Evolutionary conservation across 495 filamentous ascomycete genomes (phyloP).

Genomic region (Neohortaea acidophila): DNA sequence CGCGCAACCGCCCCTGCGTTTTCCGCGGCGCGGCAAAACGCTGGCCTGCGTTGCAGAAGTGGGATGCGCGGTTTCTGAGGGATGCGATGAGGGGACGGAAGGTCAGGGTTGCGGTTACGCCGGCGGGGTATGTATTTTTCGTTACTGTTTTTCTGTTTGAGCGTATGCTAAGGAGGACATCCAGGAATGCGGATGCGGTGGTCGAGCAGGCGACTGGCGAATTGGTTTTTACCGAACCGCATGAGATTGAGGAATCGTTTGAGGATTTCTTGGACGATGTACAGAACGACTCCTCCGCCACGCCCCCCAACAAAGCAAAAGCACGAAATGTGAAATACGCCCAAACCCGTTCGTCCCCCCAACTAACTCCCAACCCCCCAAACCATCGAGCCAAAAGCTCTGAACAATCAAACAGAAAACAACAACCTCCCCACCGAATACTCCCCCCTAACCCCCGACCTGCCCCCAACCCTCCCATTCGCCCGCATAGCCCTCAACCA

Average conservation of each 20-base stretch:
- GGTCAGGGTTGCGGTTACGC: constrained; percentile 59
- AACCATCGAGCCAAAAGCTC: too few relatives aligned
- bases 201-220: constrained; percentile 26
- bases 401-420: constrained; percentile 37
- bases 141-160: too few relatives aligned
- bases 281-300: constrained; percentile 1
- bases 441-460: constrained; percentile 36
- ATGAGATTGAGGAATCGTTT: constrained; percentile 27
- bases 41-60: constrained; percentile 45
- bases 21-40: constrained; percentile 39
- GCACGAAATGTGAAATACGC: constrained; percentile 28
- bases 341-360: constrained; percentile 30
- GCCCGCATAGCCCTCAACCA: constrained; percentile 53
- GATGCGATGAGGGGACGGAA: constrained; percentile 33
- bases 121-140: constrained; percentile 39
- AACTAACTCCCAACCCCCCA: background rate
- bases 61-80: constrained; percentile 42
- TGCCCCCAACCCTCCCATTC: constrained; percentile 44
- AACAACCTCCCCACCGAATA: constrained; percentile 64
- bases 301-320: background rate
- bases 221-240: constrained; percentile 37
- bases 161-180: background rate
- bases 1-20: constrained; percentile 53
- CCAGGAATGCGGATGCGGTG: constrained; percentile 49
- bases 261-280: constrained; percentile 23